These are phyloP conservation scores for Fusarium agapanthi DNA, from an alignment of 2,329 filamentous ascomycete genomes.

Conservation along the genomic window DNA sequence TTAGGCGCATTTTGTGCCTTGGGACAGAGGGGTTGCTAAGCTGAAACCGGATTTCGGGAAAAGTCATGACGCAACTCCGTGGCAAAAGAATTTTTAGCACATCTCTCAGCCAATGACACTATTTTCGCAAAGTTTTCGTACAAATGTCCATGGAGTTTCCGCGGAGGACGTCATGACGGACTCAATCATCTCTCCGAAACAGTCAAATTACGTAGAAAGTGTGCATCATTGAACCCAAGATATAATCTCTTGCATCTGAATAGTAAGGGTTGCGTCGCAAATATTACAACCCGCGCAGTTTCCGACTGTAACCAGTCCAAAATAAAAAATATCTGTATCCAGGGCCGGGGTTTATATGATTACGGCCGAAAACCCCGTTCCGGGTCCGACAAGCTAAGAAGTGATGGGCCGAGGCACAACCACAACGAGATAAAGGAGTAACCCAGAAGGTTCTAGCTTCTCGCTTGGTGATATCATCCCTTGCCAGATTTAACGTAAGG, in stretches of 20 bases:
- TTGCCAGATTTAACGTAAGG: slow-evolving; percentile 8
- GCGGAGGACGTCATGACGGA: not conserved
- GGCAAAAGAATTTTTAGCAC: not conserved
- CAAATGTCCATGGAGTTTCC: slow-evolving; percentile 7
- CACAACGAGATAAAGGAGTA: not conserved
- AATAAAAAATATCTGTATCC: not conserved
- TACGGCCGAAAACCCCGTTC: slow-evolving; percentile 29
- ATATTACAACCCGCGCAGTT: not conserved
- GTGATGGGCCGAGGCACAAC: slow-evolving; percentile 18
- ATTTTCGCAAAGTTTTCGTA: slow-evolving; percentile 15
- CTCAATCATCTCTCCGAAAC: not conserved
- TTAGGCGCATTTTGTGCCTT: not conserved
- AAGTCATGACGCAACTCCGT: slow-evolving; percentile 14
- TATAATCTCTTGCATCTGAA: not conserved
- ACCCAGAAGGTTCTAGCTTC: slow-evolving; percentile 7
- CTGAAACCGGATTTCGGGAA: slow-evolving; percentile 12
- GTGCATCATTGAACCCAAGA: not conserved
- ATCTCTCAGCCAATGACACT: not conserved
- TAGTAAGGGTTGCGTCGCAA: not conserved
- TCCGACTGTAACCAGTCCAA: not conserved
- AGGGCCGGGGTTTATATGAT: slow-evolving; percentile 9
- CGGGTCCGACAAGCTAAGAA: slow-evolving; percentile 20
- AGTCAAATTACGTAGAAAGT: not conserved
- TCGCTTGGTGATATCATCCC: slow-evolving; percentile 24
- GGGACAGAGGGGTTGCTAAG: not conserved